These are phyloP conservation scores for Passiflora organensis DNA, from an alignment of 345 rosid genomes.

Conservation along the genomic window DNA sequence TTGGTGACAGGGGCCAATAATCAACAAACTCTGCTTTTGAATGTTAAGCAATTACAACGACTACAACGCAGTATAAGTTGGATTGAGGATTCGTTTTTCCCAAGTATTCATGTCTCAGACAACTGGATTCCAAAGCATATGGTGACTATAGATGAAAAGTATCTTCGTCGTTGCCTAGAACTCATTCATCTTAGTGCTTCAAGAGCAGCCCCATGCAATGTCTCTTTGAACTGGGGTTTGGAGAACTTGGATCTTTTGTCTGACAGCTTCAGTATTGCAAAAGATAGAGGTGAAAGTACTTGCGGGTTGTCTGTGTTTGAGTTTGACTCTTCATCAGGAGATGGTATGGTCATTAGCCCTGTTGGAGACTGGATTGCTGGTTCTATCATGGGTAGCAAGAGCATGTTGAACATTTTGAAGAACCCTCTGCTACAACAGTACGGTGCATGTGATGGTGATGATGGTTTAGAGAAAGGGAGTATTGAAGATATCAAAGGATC, in stretches of 20 bases:
- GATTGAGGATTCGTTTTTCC: conserved; percentile 42
- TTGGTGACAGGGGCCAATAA: conserved; percentile 38
- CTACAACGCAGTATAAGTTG: conserved; percentile 41
- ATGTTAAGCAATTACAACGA: conserved; percentile 47
- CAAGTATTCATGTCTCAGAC: conserved; percentile 34
- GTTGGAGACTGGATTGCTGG: conserved; percentile 48
- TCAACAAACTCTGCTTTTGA: conserved; percentile 33
- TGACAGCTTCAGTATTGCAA: conserved; percentile 23
- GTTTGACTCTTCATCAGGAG: conserved; percentile 46
- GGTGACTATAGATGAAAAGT: conserved; percentile 68
- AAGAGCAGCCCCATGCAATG: conserved; percentile 38
- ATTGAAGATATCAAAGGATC: conserved; percentile 34
- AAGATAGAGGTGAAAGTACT: conserved; percentile 26
- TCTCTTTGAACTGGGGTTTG: conserved; percentile 38
- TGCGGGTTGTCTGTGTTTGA: conserved; percentile 36
- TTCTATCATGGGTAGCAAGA: conserved; percentile 66
- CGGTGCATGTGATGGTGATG: conserved; percentile 36
- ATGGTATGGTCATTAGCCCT: conserved; percentile 45
- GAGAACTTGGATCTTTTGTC: conserved; percentile 31
- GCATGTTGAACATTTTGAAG: conserved; percentile 53
- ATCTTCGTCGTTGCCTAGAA: conserved; percentile 68
- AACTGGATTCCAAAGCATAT: conserved; percentile 67
- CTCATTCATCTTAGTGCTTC: conserved; percentile 49
- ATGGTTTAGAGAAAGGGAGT: conserved; percentile 20
- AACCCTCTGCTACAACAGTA: conserved; percentile 49